A percentile compares a stretch with the other conserved stretches of the same genome.
phyloP scores from a whole-genome alignment of 1,284 basidiomycete species.

The Naganishia liquefaciens region DNA sequence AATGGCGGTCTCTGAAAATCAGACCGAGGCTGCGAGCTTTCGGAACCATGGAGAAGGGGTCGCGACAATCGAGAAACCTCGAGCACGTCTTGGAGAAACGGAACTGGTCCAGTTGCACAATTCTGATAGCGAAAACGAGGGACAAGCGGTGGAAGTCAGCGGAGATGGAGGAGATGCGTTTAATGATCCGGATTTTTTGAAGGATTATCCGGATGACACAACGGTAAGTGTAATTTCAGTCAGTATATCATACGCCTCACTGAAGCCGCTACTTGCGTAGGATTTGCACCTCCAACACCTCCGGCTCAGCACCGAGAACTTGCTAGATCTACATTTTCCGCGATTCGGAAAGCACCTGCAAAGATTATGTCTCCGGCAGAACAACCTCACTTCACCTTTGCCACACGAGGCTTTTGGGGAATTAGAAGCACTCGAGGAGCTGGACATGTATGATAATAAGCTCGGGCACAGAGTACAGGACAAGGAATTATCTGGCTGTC shows the following conservation, averaged over 20 bases:
- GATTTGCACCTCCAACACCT: constrained; percentile 89
- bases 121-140: constrained; percentile 29
- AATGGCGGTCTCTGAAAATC: constrained; percentile 10
- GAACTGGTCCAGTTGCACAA: constrained; percentile 22
- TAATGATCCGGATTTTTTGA: constrained; percentile 57
- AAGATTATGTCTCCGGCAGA: constrained; percentile 85
- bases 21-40: neutral
- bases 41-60: neutral
- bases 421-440: constrained; percentile 74
- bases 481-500: constrained; percentile 64
- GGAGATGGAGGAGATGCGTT: constrained; percentile 39
- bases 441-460: constrained; percentile 96
- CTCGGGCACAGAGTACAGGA: constrained; percentile 66
- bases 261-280: constrained; percentile 54
- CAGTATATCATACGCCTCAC: neutral
- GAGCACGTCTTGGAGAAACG: constrained; percentile 25
- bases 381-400: constrained; percentile 69
- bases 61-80: neutral
- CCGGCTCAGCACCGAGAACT: constrained; percentile 63
- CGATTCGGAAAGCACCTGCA: constrained; percentile 71
- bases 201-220: constrained; percentile 62
- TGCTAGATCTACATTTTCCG: constrained; percentile 62
- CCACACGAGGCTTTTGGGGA: constrained; percentile 66
- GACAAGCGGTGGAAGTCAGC: neutral
- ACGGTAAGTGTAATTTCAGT: constrained; percentile 59